Percentiles rank a stretch among this genome's conserved stretches.
These are phyloP conservation scores for Carex littledalei DNA, from an alignment of 176 grass and related monocot genomes.

Conservation along the genomic window DNA sequence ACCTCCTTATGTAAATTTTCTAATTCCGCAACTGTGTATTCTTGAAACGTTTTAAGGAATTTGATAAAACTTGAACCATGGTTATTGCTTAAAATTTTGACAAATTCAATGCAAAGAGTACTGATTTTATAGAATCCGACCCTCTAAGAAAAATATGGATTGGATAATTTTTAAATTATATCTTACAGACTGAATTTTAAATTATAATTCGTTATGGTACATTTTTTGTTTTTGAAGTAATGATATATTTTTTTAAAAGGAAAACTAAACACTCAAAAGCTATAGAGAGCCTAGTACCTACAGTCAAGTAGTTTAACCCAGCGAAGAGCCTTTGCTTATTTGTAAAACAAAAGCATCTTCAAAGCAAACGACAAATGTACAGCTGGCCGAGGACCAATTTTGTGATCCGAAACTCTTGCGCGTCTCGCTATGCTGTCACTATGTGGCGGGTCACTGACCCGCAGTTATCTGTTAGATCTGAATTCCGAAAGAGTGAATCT, in stretches of 20 bases:
- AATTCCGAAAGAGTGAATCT: too few species aligned
- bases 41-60: neutral
- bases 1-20: too few species aligned
- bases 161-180: neutral
- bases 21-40: too few species aligned
- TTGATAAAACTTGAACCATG: neutral
- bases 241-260: neutral
- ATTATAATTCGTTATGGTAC: neutral
- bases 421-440: neutral
- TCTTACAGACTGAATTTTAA: too few species aligned
- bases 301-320: neutral
- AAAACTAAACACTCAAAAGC: neutral
- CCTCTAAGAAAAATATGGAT: neutral
- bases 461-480: too few species aligned
- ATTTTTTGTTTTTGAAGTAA: too few species aligned
- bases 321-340: neutral
- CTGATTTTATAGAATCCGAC: neutral
- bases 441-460: neutral
- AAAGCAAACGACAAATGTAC: neutral
- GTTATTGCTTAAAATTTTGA: neutral
- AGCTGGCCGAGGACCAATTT: neutral
- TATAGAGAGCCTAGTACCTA: neutral
- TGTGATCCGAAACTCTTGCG: neutral
- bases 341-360: slow-evolving; percentile 8
- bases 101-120: neutral